Evolutionary conservation across 768 basidiomycete genomes (phyloP).

Genomic region (Ephemerocybe angulata): DNA sequence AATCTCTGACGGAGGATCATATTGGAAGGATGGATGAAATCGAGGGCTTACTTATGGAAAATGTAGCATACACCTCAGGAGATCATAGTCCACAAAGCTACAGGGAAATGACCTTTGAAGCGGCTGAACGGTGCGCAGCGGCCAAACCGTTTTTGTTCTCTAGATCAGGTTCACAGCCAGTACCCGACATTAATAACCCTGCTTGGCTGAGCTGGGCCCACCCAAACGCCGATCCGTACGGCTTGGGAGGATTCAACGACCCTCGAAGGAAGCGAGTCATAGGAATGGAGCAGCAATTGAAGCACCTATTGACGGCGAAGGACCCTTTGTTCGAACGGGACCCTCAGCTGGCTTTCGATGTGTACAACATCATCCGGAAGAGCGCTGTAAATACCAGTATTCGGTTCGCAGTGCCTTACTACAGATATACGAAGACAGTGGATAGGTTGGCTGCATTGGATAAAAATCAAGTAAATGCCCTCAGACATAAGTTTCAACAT

Average conservation of each 20-base stretch:
- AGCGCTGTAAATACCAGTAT: neutral
- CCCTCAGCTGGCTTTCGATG: neutral
- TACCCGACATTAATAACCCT: neutral
- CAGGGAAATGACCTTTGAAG: neutral
- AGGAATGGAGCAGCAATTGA: neutral
- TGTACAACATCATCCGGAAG: slow-evolving; percentile 2
- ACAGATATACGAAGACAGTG: neutral
- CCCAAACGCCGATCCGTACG: neutral
- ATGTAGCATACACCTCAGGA: neutral
- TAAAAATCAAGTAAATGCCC: neutral
- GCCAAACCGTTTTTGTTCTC: neutral
- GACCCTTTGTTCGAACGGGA: neutral
- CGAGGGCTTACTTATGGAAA: neutral
- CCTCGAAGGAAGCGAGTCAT: neutral
- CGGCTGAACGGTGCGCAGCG: neutral
- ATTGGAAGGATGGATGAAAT: neutral
- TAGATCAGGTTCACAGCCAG: neutral
- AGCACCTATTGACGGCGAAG: neutral
- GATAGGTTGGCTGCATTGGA: neutral
- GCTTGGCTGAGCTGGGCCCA: neutral
- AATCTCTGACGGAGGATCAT: neutral
- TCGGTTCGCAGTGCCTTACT: neutral
- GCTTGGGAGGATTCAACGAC: neutral
- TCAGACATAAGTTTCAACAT: neutral
- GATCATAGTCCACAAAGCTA: neutral